These are phyloP conservation scores for Trichomonas tenax DNA, from an alignment of 208 protist genomes.

Conservation along the genomic window DNA sequence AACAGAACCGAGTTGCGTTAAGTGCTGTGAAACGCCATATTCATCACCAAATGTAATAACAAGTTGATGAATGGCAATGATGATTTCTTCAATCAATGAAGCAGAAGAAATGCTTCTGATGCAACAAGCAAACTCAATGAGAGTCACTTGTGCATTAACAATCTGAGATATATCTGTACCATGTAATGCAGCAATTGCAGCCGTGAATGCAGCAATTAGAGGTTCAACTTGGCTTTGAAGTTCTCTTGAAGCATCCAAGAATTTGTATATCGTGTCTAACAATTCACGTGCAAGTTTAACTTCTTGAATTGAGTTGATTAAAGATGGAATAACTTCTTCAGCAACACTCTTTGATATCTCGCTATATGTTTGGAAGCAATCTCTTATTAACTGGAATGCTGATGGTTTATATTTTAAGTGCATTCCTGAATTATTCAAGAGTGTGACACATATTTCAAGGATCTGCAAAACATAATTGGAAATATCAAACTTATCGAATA, in stretches of 20 bases:
- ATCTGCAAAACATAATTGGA: neutral
- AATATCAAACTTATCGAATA: neutral
- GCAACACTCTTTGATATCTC: neutral
- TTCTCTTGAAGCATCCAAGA: neutral
- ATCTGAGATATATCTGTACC: neutral
- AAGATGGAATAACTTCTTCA: neutral
- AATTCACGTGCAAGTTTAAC: neutral
- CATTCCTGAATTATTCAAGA: neutral
- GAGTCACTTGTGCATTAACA: neutral
- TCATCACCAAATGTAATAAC: neutral
- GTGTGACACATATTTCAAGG: neutral
- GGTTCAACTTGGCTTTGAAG: neutral
- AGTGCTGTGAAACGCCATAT: neutral
- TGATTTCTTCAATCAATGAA: neutral
- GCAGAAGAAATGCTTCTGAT: neutral
- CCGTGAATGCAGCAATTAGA: neutral
- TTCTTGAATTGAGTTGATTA: neutral
- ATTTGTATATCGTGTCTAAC: neutral
- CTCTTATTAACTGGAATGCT: neutral
- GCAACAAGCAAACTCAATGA: neutral
- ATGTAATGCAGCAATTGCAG: neutral
- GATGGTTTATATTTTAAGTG: neutral
- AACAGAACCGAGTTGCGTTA: neutral
- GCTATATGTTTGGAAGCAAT: neutral
- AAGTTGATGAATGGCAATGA: neutral